Evolutionary conservation across 768 basidiomycete species (phyloP).

Genomic region (Aureoboletus auriporus): DNA sequence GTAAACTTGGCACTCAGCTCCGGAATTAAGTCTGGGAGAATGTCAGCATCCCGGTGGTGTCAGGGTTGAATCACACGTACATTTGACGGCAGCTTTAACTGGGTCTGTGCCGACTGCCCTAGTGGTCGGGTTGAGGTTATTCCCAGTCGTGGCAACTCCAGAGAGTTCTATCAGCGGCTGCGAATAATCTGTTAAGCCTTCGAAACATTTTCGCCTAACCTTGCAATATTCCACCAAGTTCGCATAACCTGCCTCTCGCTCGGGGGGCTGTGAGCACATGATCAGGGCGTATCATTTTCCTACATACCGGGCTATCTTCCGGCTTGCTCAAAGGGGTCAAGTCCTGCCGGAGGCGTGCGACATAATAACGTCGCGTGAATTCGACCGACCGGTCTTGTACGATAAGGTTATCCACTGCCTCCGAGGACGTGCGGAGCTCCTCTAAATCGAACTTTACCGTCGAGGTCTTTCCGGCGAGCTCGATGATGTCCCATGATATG

Average conservation of each 20-base stretch:
- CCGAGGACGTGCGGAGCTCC: conserved; percentile 21
- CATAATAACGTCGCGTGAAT: conserved; percentile 68
- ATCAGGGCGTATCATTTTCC: background rate
- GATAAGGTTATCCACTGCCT: conserved; percentile 56
- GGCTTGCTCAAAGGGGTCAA: conserved; percentile 72
- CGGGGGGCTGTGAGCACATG: conserved; percentile 6
- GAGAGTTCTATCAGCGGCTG: conserved; percentile 75
- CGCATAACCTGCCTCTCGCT: conserved; percentile 60
- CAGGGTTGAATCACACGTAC: conserved; percentile 38
- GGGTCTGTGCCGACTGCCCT: conserved; percentile 35
- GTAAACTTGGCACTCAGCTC: conserved; percentile 72
- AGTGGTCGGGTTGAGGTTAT: conserved; percentile 56
- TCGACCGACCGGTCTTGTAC: conserved; percentile 77
- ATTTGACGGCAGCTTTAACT: conserved; percentile 49
- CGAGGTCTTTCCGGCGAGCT: conserved; percentile 49
- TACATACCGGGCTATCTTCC: conserved; percentile 57
- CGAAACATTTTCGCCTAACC: conserved; percentile 55
- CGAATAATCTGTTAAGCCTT: conserved; percentile 52
- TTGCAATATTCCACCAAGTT: conserved; percentile 68
- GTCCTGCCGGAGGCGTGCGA: conserved; percentile 54
- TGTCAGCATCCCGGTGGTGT: conserved; percentile 24
- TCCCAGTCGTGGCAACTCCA: conserved; percentile 45
- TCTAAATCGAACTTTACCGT: conserved; percentile 44
- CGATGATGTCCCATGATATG: conserved; percentile 64
- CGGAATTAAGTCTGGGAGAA: conserved; percentile 69